phyloP scores from a whole-genome alignment of 148 eudicot genomes.

The Chenopodium berlandieri region DNA sequence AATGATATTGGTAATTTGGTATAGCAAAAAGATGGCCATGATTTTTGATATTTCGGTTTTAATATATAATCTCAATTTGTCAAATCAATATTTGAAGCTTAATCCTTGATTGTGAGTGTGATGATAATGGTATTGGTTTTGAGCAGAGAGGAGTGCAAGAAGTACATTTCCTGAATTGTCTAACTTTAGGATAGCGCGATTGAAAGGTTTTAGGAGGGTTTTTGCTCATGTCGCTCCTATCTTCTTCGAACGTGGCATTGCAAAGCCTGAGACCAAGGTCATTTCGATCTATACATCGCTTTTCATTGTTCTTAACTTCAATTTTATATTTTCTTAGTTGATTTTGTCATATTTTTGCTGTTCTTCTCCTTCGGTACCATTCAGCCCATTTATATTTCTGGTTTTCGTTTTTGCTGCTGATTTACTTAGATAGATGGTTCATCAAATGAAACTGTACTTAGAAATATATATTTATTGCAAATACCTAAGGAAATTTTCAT shows the following conservation, averaged over 20 bases:
- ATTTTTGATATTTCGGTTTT: background rate
- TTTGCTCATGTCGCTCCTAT: constrained; percentile 90
- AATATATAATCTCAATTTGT: background rate
- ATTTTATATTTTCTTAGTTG: background rate
- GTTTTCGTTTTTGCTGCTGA: background rate
- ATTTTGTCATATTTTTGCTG: background rate
- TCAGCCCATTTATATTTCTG: background rate
- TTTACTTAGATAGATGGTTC: constrained; percentile 4
- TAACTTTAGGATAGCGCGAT: constrained; percentile 67
- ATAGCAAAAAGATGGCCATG: background rate
- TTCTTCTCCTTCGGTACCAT: background rate
- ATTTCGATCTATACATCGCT: background rate
- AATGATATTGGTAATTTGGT: background rate
- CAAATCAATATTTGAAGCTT: background rate
- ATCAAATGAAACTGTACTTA: background rate
- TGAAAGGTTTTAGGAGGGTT: constrained; percentile 83
- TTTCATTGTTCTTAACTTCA: background rate
- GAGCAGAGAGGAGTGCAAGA: constrained; percentile 85
- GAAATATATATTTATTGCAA: background rate
- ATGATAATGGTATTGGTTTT: constrained; percentile 8
- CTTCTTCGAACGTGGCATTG: constrained; percentile 95
- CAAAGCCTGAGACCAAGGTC: constrained; percentile 89
- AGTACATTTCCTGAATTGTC: constrained; percentile 89
- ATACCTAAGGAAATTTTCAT: background rate
- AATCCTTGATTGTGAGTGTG: constrained; percentile 17